Conservation (phyloP, 129 eudicot genomes). For the Logfia minima region DNA sequence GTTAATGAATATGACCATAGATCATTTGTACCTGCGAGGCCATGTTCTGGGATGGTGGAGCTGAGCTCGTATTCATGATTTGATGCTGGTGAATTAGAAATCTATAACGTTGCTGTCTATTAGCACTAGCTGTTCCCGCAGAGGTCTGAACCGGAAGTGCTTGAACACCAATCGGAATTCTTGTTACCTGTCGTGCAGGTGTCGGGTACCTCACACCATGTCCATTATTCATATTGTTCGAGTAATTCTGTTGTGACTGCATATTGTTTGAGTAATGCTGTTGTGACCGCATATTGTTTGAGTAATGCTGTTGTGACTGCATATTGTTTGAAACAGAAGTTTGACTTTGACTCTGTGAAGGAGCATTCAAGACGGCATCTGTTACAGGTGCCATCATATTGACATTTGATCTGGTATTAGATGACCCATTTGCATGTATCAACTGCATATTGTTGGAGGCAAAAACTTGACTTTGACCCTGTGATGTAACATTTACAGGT, state of each 20-base stretch:
- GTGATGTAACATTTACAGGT: constrained; percentile 34
- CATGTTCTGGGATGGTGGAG: constrained; percentile 33
- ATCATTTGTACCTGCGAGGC: constrained; percentile 43
- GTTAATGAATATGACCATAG: not conserved
- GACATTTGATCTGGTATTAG: constrained; percentile 10
- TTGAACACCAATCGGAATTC: constrained; percentile 63
- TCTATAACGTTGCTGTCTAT: constrained; percentile 40
- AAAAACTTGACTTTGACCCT: constrained; percentile 35
- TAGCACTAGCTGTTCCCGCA: constrained; percentile 23
- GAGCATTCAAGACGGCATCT: constrained; percentile 23
- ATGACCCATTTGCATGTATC: constrained; percentile 28
- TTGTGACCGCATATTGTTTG: not conserved
- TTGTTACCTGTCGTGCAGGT: constrained; percentile 25
- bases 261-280: constrained; percentile 11
- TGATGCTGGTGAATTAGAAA: constrained; percentile 30
- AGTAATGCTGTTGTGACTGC: constrained; percentile 39
- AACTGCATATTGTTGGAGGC: constrained; percentile 36
- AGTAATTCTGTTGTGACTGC: constrained; percentile 38
- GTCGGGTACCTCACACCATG: constrained; percentile 46
- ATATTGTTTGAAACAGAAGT: constrained; percentile 37
- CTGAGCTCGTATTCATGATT: constrained; percentile 29
- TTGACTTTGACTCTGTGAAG: constrained; percentile 38
- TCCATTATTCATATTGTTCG: constrained; percentile 31
- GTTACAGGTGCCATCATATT: not conserved
- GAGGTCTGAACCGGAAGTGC: constrained; percentile 58